phyloP scores from a whole-genome alignment of 108 stramenopile genomes.

The Nitzschia sp. region DNA sequence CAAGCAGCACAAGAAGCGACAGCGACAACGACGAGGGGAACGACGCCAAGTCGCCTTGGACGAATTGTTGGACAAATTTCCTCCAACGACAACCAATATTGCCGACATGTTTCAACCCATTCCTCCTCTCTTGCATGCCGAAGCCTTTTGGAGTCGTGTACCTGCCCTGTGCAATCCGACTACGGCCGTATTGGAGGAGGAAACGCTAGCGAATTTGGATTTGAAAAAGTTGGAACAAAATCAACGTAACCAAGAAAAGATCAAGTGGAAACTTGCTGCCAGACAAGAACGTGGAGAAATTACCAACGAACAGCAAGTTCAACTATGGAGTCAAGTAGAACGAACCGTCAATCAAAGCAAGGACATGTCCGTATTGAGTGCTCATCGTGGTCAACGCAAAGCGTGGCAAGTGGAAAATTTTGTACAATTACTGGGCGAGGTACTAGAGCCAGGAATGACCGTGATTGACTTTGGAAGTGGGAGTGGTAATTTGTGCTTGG shows the following conservation, averaged over 20 bases:
- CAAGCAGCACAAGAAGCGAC: constrained; percentile 27
- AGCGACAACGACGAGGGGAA: constrained; percentile 26
- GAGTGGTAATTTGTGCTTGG: constrained; percentile 41
- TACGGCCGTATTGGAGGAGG: constrained; percentile 27
- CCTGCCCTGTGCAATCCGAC: constrained; percentile 30
- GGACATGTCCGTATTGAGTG: constrained; percentile 23
- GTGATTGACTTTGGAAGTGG: constrained; percentile 42
- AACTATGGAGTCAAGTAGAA: constrained; percentile 30
- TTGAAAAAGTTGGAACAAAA: constrained; percentile 4
- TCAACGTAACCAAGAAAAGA: constrained; percentile 7
- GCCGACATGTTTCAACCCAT: constrained; percentile 15
- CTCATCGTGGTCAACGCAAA: constrained; percentile 37
- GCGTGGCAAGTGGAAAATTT: constrained; percentile 44
- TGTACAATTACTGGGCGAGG: constrained; percentile 13
- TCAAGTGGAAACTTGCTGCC: constrained; percentile 11
- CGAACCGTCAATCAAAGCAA: background rate
- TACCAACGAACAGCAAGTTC: constrained; percentile 14
- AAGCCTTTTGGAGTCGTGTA: constrained; percentile 24
- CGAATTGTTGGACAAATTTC: constrained; percentile 14
- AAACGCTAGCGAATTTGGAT: constrained; percentile 3
- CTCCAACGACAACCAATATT: background rate
- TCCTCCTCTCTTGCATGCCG: background rate
- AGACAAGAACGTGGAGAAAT: constrained; percentile 26
- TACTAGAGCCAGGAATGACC: constrained; percentile 8
- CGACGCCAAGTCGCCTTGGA: constrained; percentile 14